A percentile compares a stretch with the other conserved stretches of the same genome.
Conservation (phyloP, 768 basidiomycete genomes). For the Leucocoprinus leucothites region DNA sequence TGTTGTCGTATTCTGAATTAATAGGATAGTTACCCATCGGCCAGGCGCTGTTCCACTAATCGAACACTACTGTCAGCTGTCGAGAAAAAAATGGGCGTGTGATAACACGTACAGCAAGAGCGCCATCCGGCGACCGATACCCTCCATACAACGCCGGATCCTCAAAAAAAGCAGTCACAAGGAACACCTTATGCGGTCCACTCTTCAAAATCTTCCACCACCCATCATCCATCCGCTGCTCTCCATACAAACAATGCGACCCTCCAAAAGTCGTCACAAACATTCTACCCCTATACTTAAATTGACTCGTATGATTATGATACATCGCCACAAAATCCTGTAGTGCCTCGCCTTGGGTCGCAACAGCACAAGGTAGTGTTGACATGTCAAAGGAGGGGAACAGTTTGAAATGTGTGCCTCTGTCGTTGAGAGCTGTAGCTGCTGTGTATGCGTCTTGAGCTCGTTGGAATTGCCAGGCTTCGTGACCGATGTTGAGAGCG, state of each 20-base stretch:
- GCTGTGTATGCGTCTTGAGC: conserved; percentile 44
- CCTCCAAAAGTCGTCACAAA: conserved; percentile 55
- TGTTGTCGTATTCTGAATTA: conserved; percentile 27
- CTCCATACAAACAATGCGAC: conserved; percentile 52
- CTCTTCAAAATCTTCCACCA: conserved; percentile 36
- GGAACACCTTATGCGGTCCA: conserved; percentile 34
- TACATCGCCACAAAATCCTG: conserved; percentile 37
- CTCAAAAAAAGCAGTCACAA: conserved; percentile 58
- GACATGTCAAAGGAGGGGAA: conserved; percentile 48
- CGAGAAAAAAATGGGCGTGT: neutral
- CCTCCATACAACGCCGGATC: conserved; percentile 38
- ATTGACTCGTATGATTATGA: conserved; percentile 37
- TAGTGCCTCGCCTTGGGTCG: conserved; percentile 30
- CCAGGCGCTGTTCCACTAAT: conserved; percentile 55
- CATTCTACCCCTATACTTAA: conserved; percentile 33
- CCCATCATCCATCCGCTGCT: conserved; percentile 33
- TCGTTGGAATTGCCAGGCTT: conserved; percentile 41
- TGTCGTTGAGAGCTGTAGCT: conserved; percentile 16
- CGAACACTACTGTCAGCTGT: neutral
- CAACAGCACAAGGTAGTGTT: conserved; percentile 37
- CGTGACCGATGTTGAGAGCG: conserved; percentile 51
- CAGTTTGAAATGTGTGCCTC: conserved; percentile 35
- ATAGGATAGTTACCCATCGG: conserved; percentile 34
- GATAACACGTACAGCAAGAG: conserved; percentile 36
- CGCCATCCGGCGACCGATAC: conserved; percentile 46